Percentiles rank a stretch among this genome's conserved stretches.
These are phyloP conservation scores for Gonapodya sp. DNA, from an alignment of 192 early-diverging fungal species.

Conservation along the genomic window DNA sequence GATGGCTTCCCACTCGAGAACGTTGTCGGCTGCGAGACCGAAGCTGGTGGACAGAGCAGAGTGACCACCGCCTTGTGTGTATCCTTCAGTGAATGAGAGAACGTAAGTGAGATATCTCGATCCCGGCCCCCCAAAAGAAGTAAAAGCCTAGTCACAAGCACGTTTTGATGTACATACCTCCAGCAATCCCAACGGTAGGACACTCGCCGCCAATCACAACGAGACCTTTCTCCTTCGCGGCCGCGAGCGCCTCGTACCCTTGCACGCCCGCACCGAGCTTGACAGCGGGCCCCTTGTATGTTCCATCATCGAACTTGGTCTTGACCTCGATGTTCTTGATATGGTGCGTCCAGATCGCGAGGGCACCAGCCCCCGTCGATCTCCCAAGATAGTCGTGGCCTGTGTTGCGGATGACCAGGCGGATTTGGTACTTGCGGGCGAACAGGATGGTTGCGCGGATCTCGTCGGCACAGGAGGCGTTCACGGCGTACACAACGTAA, in stretches of 20 bases:
- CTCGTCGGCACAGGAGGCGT: constrained; percentile 21
- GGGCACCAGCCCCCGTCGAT: constrained; percentile 28
- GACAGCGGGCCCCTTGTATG: constrained; percentile 14
- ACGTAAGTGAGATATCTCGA: too few species aligned
- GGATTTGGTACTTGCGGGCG: constrained; percentile 28
- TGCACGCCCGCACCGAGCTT: constrained; percentile 32
- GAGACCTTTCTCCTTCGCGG: constrained; percentile 22
- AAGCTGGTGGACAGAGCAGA: too few species aligned
- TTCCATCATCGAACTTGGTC: constrained; percentile 22
- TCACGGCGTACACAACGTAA: constrained; percentile 24
- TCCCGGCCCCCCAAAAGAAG: too few species aligned
- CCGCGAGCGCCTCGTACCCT: constrained; percentile 22
- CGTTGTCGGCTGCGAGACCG: too few species aligned
- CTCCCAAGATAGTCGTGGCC: constrained; percentile 40
- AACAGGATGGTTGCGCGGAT: constrained; percentile 23
- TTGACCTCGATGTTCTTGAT: constrained; percentile 25
- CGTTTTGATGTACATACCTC: too few species aligned
- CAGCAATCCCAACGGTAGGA: constrained; percentile 32
- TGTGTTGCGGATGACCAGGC: constrained; percentile 44
- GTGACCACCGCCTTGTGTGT: too few species aligned
- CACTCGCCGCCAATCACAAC: constrained; percentile 34
- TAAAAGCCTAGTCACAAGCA: too few species aligned
- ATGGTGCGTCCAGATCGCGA: constrained; percentile 34
- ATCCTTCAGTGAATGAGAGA: too few species aligned
- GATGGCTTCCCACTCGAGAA: too few species aligned